Percentiles rank a stretch among this genome's conserved stretches.
Evolutionary conservation across 2,329 filamentous ascomycete genomes (phyloP).

Genomic region (Aspergillus ruber): DNA sequence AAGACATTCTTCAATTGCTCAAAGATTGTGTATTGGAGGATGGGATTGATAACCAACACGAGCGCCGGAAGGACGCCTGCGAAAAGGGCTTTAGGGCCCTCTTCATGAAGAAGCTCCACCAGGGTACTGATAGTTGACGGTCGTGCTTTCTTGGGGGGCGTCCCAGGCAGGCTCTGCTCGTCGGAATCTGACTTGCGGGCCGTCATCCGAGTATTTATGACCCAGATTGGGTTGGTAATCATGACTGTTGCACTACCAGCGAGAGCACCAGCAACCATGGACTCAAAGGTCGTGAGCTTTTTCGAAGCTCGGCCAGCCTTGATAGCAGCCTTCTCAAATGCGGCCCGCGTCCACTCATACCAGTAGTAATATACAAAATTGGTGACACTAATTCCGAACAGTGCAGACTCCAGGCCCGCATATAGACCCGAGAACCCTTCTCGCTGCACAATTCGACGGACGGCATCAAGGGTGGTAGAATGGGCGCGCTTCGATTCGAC

Average conservation of each 20-base stretch:
- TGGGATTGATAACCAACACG: slow-evolving; percentile 94
- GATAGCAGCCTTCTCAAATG: slow-evolving; percentile 69
- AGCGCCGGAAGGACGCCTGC: slow-evolving; percentile 87
- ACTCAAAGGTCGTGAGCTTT: slow-evolving; percentile 85
- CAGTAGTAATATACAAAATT: slow-evolving; percentile 99
- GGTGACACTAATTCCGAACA: slow-evolving; percentile 96
- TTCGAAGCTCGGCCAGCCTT: slow-evolving; percentile 66
- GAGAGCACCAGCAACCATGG: slow-evolving; percentile 90
- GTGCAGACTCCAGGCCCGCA: slow-evolving; percentile 82
- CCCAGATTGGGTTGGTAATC: slow-evolving; percentile 98
- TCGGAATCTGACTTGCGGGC: slow-evolving; percentile 63
- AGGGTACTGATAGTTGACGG: slow-evolving; percentile 72
- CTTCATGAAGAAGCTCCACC: slow-evolving; percentile 69
- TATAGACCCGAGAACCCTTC: slow-evolving; percentile 88
- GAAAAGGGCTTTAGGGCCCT: slow-evolving; percentile 81
- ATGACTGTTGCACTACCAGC: slow-evolving; percentile 91
- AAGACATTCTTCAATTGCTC: slow-evolving; percentile 93
- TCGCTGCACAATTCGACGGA: slow-evolving; percentile 79
- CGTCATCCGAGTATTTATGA: slow-evolving; percentile 97
- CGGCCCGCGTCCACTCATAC: slow-evolving; percentile 93
- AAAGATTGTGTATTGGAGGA: slow-evolving; percentile 96
- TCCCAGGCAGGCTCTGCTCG: slow-evolving; percentile 35
- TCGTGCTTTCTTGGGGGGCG: slow-evolving; percentile 49
- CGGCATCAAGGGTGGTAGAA: slow-evolving; percentile 74
- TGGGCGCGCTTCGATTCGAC: slow-evolving; percentile 93